A percentile compares a stretch with the other conserved stretches of the same genome.
phyloP scores from a whole-genome alignment of 345 rosid species.

The Arabis alpina region DNA sequence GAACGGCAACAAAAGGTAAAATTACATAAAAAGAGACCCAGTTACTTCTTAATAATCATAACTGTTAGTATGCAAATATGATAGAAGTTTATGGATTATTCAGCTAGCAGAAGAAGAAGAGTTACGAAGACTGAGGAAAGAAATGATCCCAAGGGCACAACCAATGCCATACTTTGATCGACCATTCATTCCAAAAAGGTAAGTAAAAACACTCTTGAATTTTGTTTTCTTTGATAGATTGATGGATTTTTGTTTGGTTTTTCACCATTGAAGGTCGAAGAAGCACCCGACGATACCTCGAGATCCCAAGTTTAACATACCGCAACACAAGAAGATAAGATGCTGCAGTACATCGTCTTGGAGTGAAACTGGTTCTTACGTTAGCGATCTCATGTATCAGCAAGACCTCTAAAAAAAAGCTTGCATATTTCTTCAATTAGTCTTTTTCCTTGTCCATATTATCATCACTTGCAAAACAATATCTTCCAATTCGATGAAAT shows the following conservation, averaged over 20 bases:
- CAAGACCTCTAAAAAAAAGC: slow-evolving; percentile 30
- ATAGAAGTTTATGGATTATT: not conserved
- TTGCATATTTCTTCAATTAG: slow-evolving; percentile 14
- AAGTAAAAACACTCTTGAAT: not conserved
- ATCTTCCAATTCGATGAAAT: not conserved
- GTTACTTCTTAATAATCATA: not conserved
- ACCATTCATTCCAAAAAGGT: slow-evolving; percentile 97
- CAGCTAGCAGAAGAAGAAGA: slow-evolving; percentile 89
- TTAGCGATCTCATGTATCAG: slow-evolving; percentile 32
- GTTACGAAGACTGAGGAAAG: slow-evolving; percentile 71
- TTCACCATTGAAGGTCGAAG: slow-evolving; percentile 53
- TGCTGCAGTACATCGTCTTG: slow-evolving; percentile 49
- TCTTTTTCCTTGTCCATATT: slow-evolving; percentile 26
- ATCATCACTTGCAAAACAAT: not conserved
- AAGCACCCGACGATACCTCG: slow-evolving; percentile 78
- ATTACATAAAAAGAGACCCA: not conserved
- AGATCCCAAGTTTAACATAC: slow-evolving; percentile 76
- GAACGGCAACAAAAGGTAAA: slow-evolving; percentile 73
- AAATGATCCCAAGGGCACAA: slow-evolving; percentile 83
- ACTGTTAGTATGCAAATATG: not conserved
- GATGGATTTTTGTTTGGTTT: slow-evolving; percentile 6
- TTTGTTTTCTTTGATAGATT: not conserved
- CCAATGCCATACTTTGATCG: slow-evolving; percentile 94
- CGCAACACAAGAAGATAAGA: slow-evolving; percentile 82
- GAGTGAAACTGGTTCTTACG: slow-evolving; percentile 44